Evolutionary conservation across 2,329 filamentous ascomycete species (phyloP), one percentile per base, ranked within the genome.

Genomic region (Tetracladium maxilliforme): DNA sequence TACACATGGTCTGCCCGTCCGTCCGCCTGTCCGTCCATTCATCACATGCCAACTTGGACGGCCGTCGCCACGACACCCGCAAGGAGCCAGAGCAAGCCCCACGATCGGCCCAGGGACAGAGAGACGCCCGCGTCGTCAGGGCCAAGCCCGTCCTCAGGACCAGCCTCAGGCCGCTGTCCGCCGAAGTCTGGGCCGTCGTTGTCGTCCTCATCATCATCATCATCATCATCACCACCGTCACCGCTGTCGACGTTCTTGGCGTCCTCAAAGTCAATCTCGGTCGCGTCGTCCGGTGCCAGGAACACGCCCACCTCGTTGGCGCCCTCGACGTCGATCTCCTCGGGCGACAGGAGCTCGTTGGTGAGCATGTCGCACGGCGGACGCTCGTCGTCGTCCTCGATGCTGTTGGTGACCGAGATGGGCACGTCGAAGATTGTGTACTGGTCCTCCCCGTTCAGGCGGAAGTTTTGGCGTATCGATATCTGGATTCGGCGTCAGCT

Each of bases 361-460:
- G 61, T 50, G 21, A 71, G 39, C 2, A 41, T 38, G 27, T 63
- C 61, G 37, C 68, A 72, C 11, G 50, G 48, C 2, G 55, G 51
- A n/a, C 60, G 52, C 30, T 45, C 38, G 13, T 45, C 45, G 12
- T 41, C 39, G 16, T 47, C 42, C 7, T 53, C 42, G 33, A 81
- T 79, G 19, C 52, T 56, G 43, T 81, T 81, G 6, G 72, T 76
- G 19, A 80, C 64, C 4, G 61, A 58, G 35, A 81, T 73, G 11
- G 75, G 75, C 9, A 80, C 49, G 35, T 81, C 70, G 37, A 79
- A 79, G 27, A 81, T 64, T 7, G 73, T 79, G 44, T 80, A 80
- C 37, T 68, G 60, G 23, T 75, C 57, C 3, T 59, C 56, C 9
- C 56, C 61, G 40, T 80, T 77, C 28, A 78, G 55, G 9, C 69